Evolutionary conservation across 2,329 filamentous ascomycete genomes (phyloP), one percentile per base, ranked within the genome.

Genomic region (Tolypocladium cylindrosporum): DNA sequence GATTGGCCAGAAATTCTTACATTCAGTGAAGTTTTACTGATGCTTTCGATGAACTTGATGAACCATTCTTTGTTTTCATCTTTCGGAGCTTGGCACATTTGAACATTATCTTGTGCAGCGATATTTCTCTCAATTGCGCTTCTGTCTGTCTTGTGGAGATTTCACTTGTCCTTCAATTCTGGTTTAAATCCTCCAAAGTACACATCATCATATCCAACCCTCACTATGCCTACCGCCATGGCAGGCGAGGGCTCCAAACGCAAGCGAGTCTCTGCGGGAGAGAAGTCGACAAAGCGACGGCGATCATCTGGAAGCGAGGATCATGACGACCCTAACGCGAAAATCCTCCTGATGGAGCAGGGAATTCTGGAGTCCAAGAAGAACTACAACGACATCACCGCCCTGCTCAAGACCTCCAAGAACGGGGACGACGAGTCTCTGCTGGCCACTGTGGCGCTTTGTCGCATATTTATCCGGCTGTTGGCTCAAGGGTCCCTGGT

Each of bases 381-480:
- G 72, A 84, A 96, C 74, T 96, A 95, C 79, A 96, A 96, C 77
- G 91, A 96, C 69, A 93, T 97, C 67, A 81, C 84, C 9, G 83
- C 81, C 13, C 75, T 97, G 42, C 77, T 96, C 52, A 79, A 80
- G 48, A 80, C 65, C 19, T 72, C 74, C 51, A 62, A 81, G 66
- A 76, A 75, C 41, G 75, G 76, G 36, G 72, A 79, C 3, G 71
- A 77, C 2, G 81, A 87, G 50, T 77, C 83, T 4, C 76, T 90
- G 53, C 75, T 89, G 40, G 89, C 91, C 0, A 84, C 87, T 0
- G 86, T 97, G 24, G 87, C 92, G 2, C 79, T 97, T 54, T 96
- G 91, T 72, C 84, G 92, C 65, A 85, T 95, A 41, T 97, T 97
- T 70, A 84, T 91, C 68, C 84, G 90, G 60, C 77, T 97, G 59